phyloP scores from a whole-genome alignment of 1,284 basidiomycete species.

The Ganoderma sinense region DNA sequence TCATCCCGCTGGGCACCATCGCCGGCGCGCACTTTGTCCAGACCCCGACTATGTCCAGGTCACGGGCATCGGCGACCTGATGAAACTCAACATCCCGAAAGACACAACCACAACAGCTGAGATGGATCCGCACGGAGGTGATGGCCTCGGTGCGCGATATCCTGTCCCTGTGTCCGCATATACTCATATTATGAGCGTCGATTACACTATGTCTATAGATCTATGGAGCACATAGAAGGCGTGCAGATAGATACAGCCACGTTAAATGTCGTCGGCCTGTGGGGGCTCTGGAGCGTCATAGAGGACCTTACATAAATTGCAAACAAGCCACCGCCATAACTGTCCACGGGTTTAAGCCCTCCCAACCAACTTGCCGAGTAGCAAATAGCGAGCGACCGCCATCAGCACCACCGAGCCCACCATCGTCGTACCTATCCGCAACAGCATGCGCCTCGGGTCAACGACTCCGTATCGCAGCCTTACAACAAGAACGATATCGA shows the following conservation, averaged over 20 bases:
- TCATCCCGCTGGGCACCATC: conserved; percentile 83
- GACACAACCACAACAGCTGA: conserved; percentile 68
- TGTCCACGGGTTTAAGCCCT: conserved; percentile 2
- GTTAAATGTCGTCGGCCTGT: too few species aligned
- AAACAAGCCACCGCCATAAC: too few species aligned
- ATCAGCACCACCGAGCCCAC: conserved; percentile 21
- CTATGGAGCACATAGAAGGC: too few species aligned
- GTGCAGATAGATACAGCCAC: too few species aligned
- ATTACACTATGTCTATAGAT: neutral
- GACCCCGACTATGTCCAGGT: conserved; percentile 76
- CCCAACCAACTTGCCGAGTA: conserved; percentile 14
- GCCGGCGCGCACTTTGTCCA: conserved; percentile 72
- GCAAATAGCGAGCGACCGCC: conserved; percentile 12
- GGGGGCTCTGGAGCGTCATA: too few species aligned
- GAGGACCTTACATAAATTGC: too few species aligned
- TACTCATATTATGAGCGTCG: neutral
- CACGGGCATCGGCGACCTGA: conserved; percentile 72
- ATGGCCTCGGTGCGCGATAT: conserved; percentile 59
- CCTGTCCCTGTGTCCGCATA: conserved; percentile 49
- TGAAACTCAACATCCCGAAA: conserved; percentile 66
- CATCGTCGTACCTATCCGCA: conserved; percentile 15
- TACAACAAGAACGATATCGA: neutral
- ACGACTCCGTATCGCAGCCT: too few species aligned
- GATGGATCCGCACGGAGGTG: conserved; percentile 67
- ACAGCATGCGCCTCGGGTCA: neutral